Evolutionary conservation across 2,329 filamentous ascomycete species (phyloP).

Genomic region (Aciculosporium take): DNA sequence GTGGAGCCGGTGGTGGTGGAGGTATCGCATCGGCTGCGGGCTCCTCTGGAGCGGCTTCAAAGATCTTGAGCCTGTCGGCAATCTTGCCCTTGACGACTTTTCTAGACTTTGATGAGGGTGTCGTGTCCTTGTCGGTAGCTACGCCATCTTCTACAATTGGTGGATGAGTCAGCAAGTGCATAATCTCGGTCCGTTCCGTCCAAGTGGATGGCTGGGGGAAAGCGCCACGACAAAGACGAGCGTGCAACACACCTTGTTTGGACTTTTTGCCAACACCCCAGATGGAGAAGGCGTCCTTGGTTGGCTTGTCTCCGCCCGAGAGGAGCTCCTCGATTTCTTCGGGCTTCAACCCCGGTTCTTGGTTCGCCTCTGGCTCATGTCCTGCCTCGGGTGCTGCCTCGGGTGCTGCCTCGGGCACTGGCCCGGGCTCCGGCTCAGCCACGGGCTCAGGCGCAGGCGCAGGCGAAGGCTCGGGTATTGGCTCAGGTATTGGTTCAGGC

Average conservation of each 20-base stretch:
- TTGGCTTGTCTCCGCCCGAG: conserved; percentile 16
- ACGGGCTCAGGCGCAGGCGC: conserved; percentile 8
- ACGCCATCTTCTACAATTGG: conserved; percentile 29
- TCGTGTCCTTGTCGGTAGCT: conserved; percentile 24
- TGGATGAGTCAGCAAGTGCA: conserved; percentile 33
- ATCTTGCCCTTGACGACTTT: conserved; percentile 38
- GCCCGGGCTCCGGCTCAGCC: conserved; percentile 8
- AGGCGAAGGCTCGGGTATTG: conserved; percentile 7
- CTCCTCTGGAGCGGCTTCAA: conserved; percentile 31
- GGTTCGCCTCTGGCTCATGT: conserved; percentile 8
- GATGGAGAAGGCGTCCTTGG: conserved; percentile 37
- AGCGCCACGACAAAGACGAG: conserved; percentile 6
- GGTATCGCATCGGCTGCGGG: conserved; percentile 20
- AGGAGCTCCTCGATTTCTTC: conserved; percentile 31
- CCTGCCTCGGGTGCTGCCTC: conserved; percentile 8
- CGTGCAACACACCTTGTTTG: conserved; percentile 22
- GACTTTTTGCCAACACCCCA: conserved; percentile 38
- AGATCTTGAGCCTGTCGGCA: conserved; percentile 41
- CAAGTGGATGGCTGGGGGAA: conserved; percentile 9
- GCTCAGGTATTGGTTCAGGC: conserved; percentile 7
- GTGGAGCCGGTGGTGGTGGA: conserved; percentile 25
- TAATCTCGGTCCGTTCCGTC: conserved; percentile 27
- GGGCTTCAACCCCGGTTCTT: conserved; percentile 21
- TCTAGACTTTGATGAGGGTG: conserved; percentile 28
- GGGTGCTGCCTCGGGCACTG: conserved; percentile 7